Percentiles rank a stretch among this genome's conserved stretches.
These are phyloP conservation scores for Magnusiomyces ingens DNA, from an alignment of 1,139 yeast genomes.

Conservation along the genomic window DNA sequence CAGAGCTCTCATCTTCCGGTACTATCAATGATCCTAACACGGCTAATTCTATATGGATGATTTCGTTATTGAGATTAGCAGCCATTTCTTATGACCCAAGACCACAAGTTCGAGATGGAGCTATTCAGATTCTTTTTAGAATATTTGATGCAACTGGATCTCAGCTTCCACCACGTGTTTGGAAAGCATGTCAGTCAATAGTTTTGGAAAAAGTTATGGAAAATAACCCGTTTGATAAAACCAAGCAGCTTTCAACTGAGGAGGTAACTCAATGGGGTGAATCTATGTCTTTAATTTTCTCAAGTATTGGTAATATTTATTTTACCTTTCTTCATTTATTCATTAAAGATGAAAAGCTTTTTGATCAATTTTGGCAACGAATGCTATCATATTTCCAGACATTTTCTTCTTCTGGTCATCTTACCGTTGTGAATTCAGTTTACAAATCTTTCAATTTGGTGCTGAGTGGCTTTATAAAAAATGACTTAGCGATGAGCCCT, in stretches of 20 bases:
- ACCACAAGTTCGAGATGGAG: constrained; percentile 80
- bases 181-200: constrained; percentile 34
- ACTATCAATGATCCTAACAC: constrained; percentile 14
- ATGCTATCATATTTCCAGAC: constrained; percentile 44
- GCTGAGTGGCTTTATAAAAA: constrained; percentile 32
- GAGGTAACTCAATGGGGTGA: constrained; percentile 45
- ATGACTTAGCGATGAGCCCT: constrained; percentile 27
- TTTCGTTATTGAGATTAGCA: constrained; percentile 55
- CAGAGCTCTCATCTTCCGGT: constrained; percentile 4
- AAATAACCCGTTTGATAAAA: constrained; percentile 21
- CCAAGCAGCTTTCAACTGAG: constrained; percentile 11
- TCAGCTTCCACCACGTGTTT: constrained; percentile 38
- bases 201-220: constrained; percentile 33
- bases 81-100: constrained; percentile 57
- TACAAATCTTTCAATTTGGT: constrained; percentile 48
- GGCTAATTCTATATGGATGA: constrained; percentile 49
- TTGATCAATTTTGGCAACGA: constrained; percentile 42
- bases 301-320: constrained; percentile 52
- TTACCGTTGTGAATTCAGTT: constrained; percentile 45
- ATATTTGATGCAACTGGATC: constrained; percentile 74
- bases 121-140: constrained; percentile 80
- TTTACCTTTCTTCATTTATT: constrained; percentile 39
- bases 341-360: constrained; percentile 21
- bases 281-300: constrained; percentile 49
- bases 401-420: constrained; percentile 38